phyloP scores from a whole-genome alignment of 345 rosid species.

The Limnanthes douglasii region DNA sequence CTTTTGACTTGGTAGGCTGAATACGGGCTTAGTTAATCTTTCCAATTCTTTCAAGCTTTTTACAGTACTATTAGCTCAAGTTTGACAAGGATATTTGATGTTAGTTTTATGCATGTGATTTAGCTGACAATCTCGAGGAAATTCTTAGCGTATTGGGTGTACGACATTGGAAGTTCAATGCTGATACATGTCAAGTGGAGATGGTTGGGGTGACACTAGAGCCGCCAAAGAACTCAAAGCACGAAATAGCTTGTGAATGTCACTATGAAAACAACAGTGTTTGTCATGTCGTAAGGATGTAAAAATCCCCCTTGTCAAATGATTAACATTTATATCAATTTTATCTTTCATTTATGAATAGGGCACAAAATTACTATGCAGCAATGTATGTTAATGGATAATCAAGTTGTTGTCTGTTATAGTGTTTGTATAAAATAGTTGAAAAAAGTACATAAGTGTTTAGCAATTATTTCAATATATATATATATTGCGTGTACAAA shows the following conservation, averaged over 20 bases:
- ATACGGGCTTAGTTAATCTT: not conserved
- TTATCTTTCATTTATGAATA: not conserved
- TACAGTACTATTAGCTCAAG: not conserved
- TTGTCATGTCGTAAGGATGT: conserved; percentile 41
- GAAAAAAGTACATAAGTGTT: too few relatives aligned
- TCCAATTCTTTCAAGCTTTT: not conserved
- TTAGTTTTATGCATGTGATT: conserved; percentile 9
- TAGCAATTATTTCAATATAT: too few relatives aligned
- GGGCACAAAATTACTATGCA: not conserved
- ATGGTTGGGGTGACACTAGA: conserved; percentile 20
- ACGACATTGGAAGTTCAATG: conserved; percentile 28
- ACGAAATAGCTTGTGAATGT: conserved; percentile 26
- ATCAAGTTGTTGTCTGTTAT: too few relatives aligned
- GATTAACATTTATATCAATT: conserved; percentile 4
- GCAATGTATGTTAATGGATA: too few relatives aligned
- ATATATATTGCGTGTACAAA: too few relatives aligned
- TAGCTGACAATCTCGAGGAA: conserved; percentile 33
- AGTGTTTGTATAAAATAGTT: too few relatives aligned
- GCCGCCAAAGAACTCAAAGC: conserved; percentile 17
- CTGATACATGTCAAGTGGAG: conserved; percentile 18
- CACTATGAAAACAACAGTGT: conserved; percentile 14
- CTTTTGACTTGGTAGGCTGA: not conserved
- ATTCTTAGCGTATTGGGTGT: conserved; percentile 27
- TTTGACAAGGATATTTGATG: conserved; percentile 1
- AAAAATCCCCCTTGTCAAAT: conserved; percentile 15